These are phyloP conservation scores for Sphenostylis stenocarpa DNA, from an alignment of 306 rosid species.

Conservation along the genomic window DNA sequence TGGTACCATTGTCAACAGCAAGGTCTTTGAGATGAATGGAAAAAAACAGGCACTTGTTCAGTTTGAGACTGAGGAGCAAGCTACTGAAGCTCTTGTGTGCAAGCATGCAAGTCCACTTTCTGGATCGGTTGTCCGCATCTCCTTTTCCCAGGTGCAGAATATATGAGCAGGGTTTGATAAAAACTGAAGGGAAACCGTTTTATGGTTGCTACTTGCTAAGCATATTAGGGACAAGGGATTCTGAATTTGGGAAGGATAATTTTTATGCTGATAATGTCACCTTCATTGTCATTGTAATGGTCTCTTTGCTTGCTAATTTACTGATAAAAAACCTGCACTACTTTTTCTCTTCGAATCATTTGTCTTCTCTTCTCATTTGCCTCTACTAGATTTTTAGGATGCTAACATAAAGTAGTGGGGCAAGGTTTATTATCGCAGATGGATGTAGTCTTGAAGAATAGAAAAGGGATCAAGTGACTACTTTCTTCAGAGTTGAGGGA, in stretches of 20 bases:
- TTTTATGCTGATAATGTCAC: constrained; percentile 53
- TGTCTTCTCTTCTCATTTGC: constrained; percentile 46
- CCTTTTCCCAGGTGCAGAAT: constrained; percentile 90
- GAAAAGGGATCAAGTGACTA: constrained; percentile 32
- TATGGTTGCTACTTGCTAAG: constrained; percentile 39
- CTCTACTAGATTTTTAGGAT: constrained; percentile 51
- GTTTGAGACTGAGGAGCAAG: constrained; percentile 93
- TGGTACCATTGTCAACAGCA: constrained; percentile 71
- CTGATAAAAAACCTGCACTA: constrained; percentile 44
- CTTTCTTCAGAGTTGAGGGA: constrained; percentile 36
- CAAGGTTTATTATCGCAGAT: constrained; percentile 41
- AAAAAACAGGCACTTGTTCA: constrained; percentile 90
- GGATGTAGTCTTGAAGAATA: constrained; percentile 41
- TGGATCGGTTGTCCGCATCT: constrained; percentile 80
- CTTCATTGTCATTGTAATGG: constrained; percentile 54
- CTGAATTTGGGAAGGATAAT: constrained; percentile 46
- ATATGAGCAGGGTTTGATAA: constrained; percentile 49
- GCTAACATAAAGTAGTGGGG: constrained; percentile 34
- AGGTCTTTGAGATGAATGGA: constrained; percentile 98
- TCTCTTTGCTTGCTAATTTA: constrained; percentile 54
- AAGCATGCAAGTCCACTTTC: constrained; percentile 87
- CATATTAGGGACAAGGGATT: constrained; percentile 50
- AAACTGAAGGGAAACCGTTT: constrained; percentile 33
- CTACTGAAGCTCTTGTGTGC: constrained; percentile 96
- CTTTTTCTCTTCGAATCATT: constrained; percentile 38